A percentile compares a stretch with the other conserved stretches of the same genome.
Evolutionary conservation across 257 asterid genomes (phyloP).

Genomic region (Dorcoceras hygrometricum): DNA sequence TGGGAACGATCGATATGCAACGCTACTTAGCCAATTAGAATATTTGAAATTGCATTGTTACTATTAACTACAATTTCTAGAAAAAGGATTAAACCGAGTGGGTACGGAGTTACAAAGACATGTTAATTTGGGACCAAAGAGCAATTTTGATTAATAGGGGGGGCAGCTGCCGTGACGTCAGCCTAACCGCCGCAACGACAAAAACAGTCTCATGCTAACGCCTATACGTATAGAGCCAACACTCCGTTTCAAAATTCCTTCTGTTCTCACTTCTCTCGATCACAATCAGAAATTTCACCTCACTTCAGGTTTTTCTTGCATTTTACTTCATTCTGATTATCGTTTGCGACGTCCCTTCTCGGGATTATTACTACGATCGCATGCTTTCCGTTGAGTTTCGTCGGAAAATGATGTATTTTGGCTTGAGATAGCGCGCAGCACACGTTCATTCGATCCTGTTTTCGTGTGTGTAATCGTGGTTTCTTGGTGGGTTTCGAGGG

Average conservation of each 20-base stretch:
- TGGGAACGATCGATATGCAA: no score
- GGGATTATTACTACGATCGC: not conserved
- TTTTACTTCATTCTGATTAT: not conserved
- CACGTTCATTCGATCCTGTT: not conserved
- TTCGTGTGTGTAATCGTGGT: not conserved
- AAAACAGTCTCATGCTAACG: constrained; percentile 25
- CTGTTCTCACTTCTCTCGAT: constrained; percentile 7
- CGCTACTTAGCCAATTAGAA: no score
- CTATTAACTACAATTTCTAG: no score
- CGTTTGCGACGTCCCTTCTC: not conserved
- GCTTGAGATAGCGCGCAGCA: constrained; percentile 6
- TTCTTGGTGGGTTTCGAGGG: not conserved
- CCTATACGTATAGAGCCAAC: constrained; percentile 10
- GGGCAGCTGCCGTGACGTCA: constrained; percentile 31
- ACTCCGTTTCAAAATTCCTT: not conserved
- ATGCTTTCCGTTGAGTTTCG: constrained; percentile 5
- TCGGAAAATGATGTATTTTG: not conserved
- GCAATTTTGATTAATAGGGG: constrained; percentile 9
- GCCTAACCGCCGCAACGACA: constrained; percentile 25
- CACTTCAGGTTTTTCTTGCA: not conserved
- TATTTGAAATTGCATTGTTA: no score
- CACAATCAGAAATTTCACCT: not conserved
- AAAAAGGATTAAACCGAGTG: not conserved
- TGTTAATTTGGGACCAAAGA: not conserved
- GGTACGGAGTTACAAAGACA: not conserved